Base-by-base conservation (phyloP, 163 green algal genomes). In the Trebouxia gelatinosa region DNA sequence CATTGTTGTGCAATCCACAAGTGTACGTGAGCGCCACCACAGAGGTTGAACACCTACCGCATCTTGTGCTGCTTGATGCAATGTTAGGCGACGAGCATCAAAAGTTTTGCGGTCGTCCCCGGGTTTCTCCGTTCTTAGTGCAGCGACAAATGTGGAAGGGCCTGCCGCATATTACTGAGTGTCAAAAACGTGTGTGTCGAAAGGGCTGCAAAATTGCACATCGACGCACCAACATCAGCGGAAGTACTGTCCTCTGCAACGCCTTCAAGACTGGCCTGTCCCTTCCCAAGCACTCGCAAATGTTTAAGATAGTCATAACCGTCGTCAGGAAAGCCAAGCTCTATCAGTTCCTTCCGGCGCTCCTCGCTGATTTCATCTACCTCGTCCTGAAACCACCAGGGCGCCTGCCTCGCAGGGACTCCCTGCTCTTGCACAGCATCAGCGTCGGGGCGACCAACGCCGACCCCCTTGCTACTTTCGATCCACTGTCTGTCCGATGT, bases 221-320 rank as follows among this genome's bases (percentile, higher is more conserved):
- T 65, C 29, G 40, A 32, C 61, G 28, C 58, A 54, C 61, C 65
- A 48, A 28, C 54, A 9, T 32, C 40, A 4, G 40, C 66, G 13
- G 38, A 43, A 31, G 57, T 32, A 21, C 5, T 66, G 16, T 29
- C 46, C 6, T 61, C 43, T 2, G 59, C 66, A 29, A 11, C 61
- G n/a, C 67, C 70, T 74, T 85, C 79, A 46, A 85, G 58, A 7
- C 57, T 62, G 3, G 78, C 81, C 34, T 64, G 58, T 37, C 84
- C 87, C 17, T 70, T 72, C 29, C 87, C 90, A 9, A 92, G 81
- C 19, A 84, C 85, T 0, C 88, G 80, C 79, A 97, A 61, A 82
- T 98, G 95, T 74, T 83, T 80, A 57, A 96, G 85, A 83, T 98
- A 98, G 84, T 98, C 93, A 81, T 98, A 98, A 2, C 95, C 95